phyloP scores from a whole-genome alignment of 139 green algal species.

The Diplosphaera chodatii region DNA sequence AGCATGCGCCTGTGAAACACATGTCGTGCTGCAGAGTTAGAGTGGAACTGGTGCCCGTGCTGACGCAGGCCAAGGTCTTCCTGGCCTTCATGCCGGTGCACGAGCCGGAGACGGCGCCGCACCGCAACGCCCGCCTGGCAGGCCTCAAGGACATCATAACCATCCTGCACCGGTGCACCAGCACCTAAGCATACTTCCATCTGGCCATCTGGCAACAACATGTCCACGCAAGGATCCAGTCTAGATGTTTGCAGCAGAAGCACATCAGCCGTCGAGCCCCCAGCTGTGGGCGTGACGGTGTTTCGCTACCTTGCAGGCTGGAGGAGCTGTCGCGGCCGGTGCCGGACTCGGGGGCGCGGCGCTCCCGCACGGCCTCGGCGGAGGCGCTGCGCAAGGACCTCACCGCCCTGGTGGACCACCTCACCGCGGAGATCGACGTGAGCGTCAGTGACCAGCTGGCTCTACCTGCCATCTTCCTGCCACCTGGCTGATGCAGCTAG shows the following conservation, averaged over 20 bases:
- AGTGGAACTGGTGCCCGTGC: no score
- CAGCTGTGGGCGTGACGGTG: no score
- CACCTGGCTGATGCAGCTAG: no score
- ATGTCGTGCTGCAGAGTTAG: no score
- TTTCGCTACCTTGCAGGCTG: not conserved
- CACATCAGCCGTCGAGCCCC: no score
- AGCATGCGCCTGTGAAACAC: no score
- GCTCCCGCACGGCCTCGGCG: slow-evolving; percentile 2
- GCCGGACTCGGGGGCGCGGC: slow-evolving; percentile 9
- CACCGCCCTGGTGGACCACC: slow-evolving; percentile 9
- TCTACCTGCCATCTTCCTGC: no score
- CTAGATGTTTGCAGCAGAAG: no score
- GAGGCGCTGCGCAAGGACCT: slow-evolving; percentile 10
- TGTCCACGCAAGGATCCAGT: no score
- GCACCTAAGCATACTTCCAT: no score
- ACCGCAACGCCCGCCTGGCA: slow-evolving; percentile 13
- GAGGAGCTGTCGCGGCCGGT: not conserved
- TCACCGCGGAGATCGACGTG: slow-evolving; percentile 18
- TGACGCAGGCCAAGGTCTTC: slow-evolving; percentile 12
- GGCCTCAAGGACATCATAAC: slow-evolving; percentile 10
- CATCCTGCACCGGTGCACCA: not conserved
- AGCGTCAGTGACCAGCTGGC: not conserved
- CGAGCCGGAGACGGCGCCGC: slow-evolving; percentile 18
- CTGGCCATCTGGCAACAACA: no score
- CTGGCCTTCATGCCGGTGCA: slow-evolving; percentile 22